Evolutionary conservation across 2,329 filamentous ascomycete species (phyloP).

Genomic region (Grosmannia huntii): DNA sequence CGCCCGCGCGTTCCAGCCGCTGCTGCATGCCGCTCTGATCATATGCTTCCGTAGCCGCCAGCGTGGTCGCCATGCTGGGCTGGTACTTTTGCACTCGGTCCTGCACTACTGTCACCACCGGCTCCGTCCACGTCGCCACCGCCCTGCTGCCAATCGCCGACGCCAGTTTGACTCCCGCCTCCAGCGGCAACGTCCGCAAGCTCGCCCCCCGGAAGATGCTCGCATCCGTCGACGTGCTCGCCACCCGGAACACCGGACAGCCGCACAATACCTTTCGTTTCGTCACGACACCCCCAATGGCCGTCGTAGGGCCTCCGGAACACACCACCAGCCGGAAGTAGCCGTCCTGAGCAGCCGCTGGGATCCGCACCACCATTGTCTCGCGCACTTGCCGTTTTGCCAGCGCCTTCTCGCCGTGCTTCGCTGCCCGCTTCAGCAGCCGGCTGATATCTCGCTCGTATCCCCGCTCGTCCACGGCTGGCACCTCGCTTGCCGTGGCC

Average conservation of each 20-base stretch:
- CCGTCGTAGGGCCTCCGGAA: constrained; percentile 20
- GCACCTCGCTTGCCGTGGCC: constrained; percentile 33
- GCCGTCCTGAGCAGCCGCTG: constrained; percentile 48
- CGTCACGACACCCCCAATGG: background rate
- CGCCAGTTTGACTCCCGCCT: constrained; percentile 47
- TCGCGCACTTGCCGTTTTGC: constrained; percentile 41
- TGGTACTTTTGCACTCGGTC: constrained; percentile 24
- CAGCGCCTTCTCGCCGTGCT: constrained; percentile 26
- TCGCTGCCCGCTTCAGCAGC: constrained; percentile 41
- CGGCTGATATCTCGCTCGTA: constrained; percentile 56
- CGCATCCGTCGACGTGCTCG: constrained; percentile 49
- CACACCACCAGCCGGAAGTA: constrained; percentile 58
- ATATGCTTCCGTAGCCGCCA: constrained; percentile 28
- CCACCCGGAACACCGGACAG: constrained; percentile 56
- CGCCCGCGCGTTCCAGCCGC: constrained; percentile 21
- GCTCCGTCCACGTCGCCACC: constrained; percentile 29
- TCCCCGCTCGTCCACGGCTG: constrained; percentile 45
- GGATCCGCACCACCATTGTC: constrained; percentile 52
- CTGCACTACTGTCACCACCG: constrained; percentile 23
- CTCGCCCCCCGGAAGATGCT: constrained; percentile 53
- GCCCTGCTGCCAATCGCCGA: constrained; percentile 33
- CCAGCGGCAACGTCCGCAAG: constrained; percentile 50
- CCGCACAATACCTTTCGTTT: constrained; percentile 48
- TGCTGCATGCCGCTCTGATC: constrained; percentile 19
- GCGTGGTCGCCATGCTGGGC: constrained; percentile 23